Percentiles rank a stretch among this genome's conserved stretches.
Evolutionary conservation across 1,139 yeast species (phyloP).

Genomic region (Kodamaea derodonti): DNA sequence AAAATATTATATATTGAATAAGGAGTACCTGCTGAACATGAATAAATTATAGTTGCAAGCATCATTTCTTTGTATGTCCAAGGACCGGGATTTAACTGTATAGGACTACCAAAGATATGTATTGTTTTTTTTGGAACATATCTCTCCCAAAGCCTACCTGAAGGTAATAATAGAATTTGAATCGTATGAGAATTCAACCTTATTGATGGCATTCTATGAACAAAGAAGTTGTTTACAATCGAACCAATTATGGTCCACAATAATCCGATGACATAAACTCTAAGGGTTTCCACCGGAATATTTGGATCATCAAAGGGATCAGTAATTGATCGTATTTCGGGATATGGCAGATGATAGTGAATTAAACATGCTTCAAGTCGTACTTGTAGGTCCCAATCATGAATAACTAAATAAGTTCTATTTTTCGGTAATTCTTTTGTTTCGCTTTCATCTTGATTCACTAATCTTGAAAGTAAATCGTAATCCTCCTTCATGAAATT

Average conservation of each 20-base stretch:
- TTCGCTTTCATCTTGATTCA: slow-evolving; percentile 17
- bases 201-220: slow-evolving; percentile 42
- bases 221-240: slow-evolving; percentile 40
- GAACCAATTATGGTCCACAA: slow-evolving; percentile 44
- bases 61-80: slow-evolving; percentile 33
- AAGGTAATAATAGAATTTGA: slow-evolving; percentile 38
- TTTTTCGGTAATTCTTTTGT: slow-evolving; percentile 15
- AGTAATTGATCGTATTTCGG: slow-evolving; percentile 43
- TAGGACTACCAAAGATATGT: slow-evolving; percentile 15
- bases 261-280: slow-evolving; percentile 39
- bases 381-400: slow-evolving; percentile 35
- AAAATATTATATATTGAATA: slow-evolving; percentile 43
- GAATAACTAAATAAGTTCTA: slow-evolving; percentile 26
- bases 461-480: slow-evolving; percentile 27
- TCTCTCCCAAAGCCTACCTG: slow-evolving; percentile 41
- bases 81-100: slow-evolving; percentile 41
- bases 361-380: slow-evolving; percentile 39
- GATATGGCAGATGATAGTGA: slow-evolving; percentile 45
- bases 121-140: slow-evolving; percentile 26
- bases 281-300: slow-evolving; percentile 37
- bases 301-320: slow-evolving; percentile 42
- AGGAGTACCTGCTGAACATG: slow-evolving; percentile 44
- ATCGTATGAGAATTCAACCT: slow-evolving; percentile 38
- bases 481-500: slow-evolving; percentile 39
- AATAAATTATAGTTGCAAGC: slow-evolving; percentile 40